phyloP scores from a whole-genome alignment of 495 filamentous ascomycete species.

The Chaetomidium leptoderma region DNA sequence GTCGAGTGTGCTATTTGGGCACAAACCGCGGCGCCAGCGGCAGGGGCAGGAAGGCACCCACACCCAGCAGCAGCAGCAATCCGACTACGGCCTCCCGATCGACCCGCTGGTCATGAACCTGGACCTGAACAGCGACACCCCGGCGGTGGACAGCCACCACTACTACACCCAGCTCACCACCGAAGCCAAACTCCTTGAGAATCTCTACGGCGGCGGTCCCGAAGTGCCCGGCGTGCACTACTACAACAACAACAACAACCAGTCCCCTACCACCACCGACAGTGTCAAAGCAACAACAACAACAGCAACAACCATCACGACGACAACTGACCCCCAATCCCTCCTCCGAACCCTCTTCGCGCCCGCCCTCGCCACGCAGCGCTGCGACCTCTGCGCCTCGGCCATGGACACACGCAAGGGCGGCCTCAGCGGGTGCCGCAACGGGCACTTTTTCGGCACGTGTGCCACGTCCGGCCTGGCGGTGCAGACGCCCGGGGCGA shows the following conservation, averaged over 20 bases:
- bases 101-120: background rate
- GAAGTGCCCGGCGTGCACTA: slow-evolving; percentile 36
- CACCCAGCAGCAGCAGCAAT: background rate
- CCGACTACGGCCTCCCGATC: background rate
- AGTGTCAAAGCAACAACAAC: too few species aligned
- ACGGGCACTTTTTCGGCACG: slow-evolving; percentile 32
- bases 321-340: background rate
- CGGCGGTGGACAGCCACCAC: background rate
- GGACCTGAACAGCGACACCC: background rate
- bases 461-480: slow-evolving; percentile 44
- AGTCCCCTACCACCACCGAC: background rate
- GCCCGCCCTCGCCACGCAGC: slow-evolving; percentile 25
- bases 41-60: background rate
- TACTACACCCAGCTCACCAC: slow-evolving; percentile 31
- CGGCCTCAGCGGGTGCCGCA: slow-evolving; percentile 27
- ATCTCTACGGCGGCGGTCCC: slow-evolving; percentile 46
- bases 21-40: slow-evolving; percentile 19
- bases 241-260: slow-evolving; percentile 1
- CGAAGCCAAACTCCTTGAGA: slow-evolving; percentile 43
- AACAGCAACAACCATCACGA: slow-evolving; percentile 2
- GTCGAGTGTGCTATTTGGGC: slow-evolving; percentile 40
- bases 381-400: slow-evolving; percentile 38
- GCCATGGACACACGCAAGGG: slow-evolving; percentile 21
- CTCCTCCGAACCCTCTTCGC: slow-evolving; percentile 31
- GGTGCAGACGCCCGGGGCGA: slow-evolving; percentile 41